Percentiles rank a stretch among this genome's conserved stretches.
Evolutionary conservation across 257 asterid genomes (phyloP).

Genomic region (Lycium barbarum): DNA sequence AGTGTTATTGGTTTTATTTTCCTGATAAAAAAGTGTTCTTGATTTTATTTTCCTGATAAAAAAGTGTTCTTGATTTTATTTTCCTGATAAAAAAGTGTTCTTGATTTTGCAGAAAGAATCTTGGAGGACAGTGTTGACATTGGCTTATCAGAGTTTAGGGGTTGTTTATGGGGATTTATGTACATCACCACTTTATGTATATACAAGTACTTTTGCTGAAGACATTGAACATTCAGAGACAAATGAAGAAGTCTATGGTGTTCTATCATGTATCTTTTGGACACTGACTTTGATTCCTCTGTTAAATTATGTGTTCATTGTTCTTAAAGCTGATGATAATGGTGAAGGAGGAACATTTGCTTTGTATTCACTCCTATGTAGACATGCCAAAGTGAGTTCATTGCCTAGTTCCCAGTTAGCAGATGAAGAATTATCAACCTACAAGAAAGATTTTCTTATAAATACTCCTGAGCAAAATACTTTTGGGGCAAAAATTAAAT

Average conservation of each 20-base stretch:
- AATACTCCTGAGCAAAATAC: slow-evolving; percentile 52
- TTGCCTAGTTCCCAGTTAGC: slow-evolving; percentile 78
- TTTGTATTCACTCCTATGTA: slow-evolving; percentile 71
- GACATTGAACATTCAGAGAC: slow-evolving; percentile 73
- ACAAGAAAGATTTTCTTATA: slow-evolving; percentile 56
- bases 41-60: no score
- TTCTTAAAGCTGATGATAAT: slow-evolving; percentile 86
- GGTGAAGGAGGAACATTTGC: slow-evolving; percentile 98
- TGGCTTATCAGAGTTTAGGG: slow-evolving; percentile 88
- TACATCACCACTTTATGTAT: slow-evolving; percentile 83
- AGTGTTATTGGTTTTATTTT: no score
- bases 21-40: no score
- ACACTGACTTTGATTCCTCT: slow-evolving; percentile 80
- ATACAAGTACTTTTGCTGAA: slow-evolving; percentile 80
- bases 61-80: no score
- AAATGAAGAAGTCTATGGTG: slow-evolving; percentile 85
- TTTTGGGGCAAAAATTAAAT: slow-evolving; percentile 66
- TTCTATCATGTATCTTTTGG: slow-evolving; percentile 79
- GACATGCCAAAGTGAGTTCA: slow-evolving; percentile 76
- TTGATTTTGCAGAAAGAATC: slow-evolving; percentile 72
- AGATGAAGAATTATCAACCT: slow-evolving; percentile 73
- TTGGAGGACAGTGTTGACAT: slow-evolving; percentile 73
- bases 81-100: background rate
- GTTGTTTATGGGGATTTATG: slow-evolving; percentile 94
- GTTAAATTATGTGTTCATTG: slow-evolving; percentile 79